phyloP scores from a whole-genome alignment of 1,139 yeast genomes.

The Geotrichum bryndzae region DNA sequence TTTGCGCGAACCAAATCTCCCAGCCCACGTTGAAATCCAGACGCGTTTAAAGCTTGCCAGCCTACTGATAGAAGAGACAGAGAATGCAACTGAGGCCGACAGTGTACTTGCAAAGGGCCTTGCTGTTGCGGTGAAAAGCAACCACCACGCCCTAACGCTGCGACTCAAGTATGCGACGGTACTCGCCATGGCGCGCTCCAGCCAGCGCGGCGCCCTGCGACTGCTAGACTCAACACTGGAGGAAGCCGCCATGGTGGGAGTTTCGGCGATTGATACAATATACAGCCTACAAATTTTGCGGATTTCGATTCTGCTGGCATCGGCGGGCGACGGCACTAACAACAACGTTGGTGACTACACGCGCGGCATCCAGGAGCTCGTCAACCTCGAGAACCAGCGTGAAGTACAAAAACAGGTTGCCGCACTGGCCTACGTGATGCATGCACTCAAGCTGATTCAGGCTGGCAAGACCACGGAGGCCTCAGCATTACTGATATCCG shows the following conservation, averaged over 20 bases:
- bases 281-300: slow-evolving; percentile 6
- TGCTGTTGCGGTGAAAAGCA: slow-evolving; percentile 15
- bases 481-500: not conserved
- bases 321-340: slow-evolving; percentile 3
- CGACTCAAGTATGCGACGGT: slow-evolving; percentile 15
- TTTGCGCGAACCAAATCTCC: slow-evolving; percentile 14
- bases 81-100: slow-evolving; percentile 15
- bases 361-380: slow-evolving; percentile 14
- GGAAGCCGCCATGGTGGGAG: slow-evolving; percentile 11
- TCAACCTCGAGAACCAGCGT: slow-evolving; percentile 6
- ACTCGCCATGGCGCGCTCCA: slow-evolving; percentile 10
- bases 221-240: slow-evolving; percentile 7
- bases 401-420: slow-evolving; percentile 13
- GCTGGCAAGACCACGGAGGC: slow-evolving; percentile 4
- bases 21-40: slow-evolving; percentile 17
- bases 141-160: slow-evolving; percentile 10
- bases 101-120: slow-evolving; percentile 14
- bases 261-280: slow-evolving; percentile 1
- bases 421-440: slow-evolving; percentile 11
- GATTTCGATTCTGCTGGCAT: slow-evolving; percentile 8
- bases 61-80: slow-evolving; percentile 15
- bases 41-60: slow-evolving; percentile 16
- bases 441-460: slow-evolving; percentile 15
- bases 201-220: slow-evolving; percentile 6
- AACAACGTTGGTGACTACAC: slow-evolving; percentile 2